A percentile compares a stretch with the other conserved stretches of the same genome.
These are phyloP conservation scores for Melampsora larici-populina DNA, from an alignment of 1,284 basidiomycete species.

Conservation along the genomic window DNA sequence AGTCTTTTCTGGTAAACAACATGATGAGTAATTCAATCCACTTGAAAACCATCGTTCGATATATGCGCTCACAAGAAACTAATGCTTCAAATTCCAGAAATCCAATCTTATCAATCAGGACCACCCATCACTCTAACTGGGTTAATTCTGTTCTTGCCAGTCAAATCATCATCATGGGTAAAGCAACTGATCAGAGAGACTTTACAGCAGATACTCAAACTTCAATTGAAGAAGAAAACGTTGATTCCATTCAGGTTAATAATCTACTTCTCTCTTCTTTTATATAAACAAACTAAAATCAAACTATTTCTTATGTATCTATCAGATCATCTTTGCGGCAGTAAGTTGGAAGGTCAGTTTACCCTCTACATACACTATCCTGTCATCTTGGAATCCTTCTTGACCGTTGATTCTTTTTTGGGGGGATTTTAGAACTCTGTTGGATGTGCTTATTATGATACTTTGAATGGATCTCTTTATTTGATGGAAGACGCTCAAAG, in stretches of 20 bases:
- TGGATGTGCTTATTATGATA: slow-evolving; percentile 35
- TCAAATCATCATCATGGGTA: background rate
- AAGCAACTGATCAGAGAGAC: background rate
- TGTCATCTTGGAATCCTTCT: background rate
- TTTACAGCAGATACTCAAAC: background rate
- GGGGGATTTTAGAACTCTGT: slow-evolving; percentile 40
- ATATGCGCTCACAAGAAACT: too few species aligned
- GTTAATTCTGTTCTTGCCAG: too few species aligned
- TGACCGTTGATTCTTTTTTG: background rate
- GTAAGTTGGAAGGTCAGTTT: background rate
- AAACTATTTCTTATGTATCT: background rate
- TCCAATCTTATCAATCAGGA: too few species aligned
- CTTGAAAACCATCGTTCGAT: too few species aligned
- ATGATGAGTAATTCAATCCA: too few species aligned
- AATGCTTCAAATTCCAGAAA: too few species aligned
- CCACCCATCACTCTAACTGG: too few species aligned
- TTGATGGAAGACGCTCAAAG: slow-evolving; percentile 36
- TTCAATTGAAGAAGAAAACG: background rate
- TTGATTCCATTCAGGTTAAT: background rate
- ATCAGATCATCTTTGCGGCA: background rate
- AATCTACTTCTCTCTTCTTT: background rate
- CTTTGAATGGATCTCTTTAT: slow-evolving; percentile 14
- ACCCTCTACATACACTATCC: background rate
- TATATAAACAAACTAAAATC: background rate
- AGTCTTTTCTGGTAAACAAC: too few species aligned